Evolutionary conservation across 176 grass and related monocot species (phyloP).

Genomic region (Thinopyrum elongatum): DNA sequence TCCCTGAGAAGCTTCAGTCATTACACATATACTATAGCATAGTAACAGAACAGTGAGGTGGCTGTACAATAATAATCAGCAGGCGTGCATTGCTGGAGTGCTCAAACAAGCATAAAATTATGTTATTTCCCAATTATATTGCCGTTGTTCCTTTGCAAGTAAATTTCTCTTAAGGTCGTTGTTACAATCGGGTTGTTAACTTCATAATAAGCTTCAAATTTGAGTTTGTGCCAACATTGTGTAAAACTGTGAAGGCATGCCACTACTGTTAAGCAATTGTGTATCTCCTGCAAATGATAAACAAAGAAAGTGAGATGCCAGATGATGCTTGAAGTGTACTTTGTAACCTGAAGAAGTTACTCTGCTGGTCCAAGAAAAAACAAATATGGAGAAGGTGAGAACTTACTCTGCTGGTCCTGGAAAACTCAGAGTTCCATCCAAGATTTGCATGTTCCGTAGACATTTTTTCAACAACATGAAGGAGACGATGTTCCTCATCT

Average conservation of each 20-base stretch:
- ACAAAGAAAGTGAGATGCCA: slow-evolving; percentile 15
- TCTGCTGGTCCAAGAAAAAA: background rate
- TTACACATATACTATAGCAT: background rate
- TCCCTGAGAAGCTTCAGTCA: background rate
- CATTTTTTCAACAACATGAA: slow-evolving; percentile 23
- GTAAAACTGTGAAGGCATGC: slow-evolving; percentile 18
- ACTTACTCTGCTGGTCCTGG: slow-evolving; percentile 20
- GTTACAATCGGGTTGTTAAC: slow-evolving; percentile 6
- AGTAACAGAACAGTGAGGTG: background rate
- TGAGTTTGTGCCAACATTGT: background rate
- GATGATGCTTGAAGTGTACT: background rate
- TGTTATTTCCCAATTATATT: background rate
- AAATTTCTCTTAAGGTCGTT: slow-evolving; percentile 4
- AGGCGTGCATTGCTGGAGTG: background rate
- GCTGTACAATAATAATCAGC: background rate
- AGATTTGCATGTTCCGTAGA: background rate
- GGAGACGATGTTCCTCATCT: slow-evolving; percentile 32
- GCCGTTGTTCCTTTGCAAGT: background rate
- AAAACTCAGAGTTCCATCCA: slow-evolving; percentile 14
- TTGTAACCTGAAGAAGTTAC: slow-evolving; percentile 26
- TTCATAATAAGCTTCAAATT: slow-evolving; percentile 19
- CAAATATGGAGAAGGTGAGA: background rate
- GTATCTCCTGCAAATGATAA: slow-evolving; percentile 31
- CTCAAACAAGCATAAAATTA: background rate
- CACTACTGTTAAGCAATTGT: slow-evolving; percentile 20